Evolutionary conservation across 192 early-diverging fungal species (phyloP), one percentile per base, ranked within the genome.

Genomic region (Mortierella hygrophila): DNA sequence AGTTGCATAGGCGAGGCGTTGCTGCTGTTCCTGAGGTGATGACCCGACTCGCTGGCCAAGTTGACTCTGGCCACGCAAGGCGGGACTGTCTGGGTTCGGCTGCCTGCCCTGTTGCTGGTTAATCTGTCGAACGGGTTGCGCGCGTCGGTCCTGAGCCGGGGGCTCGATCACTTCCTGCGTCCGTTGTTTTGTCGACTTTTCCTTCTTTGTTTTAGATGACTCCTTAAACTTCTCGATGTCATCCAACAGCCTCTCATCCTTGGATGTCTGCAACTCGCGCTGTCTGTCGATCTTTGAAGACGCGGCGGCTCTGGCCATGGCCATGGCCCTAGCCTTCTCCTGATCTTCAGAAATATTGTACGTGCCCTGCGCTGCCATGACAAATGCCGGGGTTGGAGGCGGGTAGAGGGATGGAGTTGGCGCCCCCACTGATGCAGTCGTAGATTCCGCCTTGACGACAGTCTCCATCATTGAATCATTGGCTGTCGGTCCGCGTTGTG

Each of bases 101-200:
- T 63, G 72, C n/a, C 46, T 70, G 29, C 78, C 79, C 60, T 77
- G 77, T 26, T 85, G 83, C 54, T 86, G 84, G 13, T 86, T 80
- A 21, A 80, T 86, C 44, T 78, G 79, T 1, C 84, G 76, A 15
- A 86, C 79, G 26, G 84, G 84, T 18, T 86, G 84, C 6, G 79
- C 78, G 4, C 84, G 75, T 35, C 84, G 84, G 35, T 86, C 84
- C 68, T 86, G 84, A 15, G 75, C 60, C 18, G 75, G 75, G 5
- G 52, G 41, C 42, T 86, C 84, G 10, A 41, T 79, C 9, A 41
- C 72, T 42, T 86, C 84, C 71, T 74, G 84, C 47, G 70, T 40
- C 26, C 74, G 78, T 26, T 73, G 32, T 54, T 81, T 77, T n/a
- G 74, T 29, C 5, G 79, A 76, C 70, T 81, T 81, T 6, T 80